phyloP scores from a whole-genome alignment of 2,329 filamentous ascomycete genomes.

The Aspergillus arachidicola region DNA sequence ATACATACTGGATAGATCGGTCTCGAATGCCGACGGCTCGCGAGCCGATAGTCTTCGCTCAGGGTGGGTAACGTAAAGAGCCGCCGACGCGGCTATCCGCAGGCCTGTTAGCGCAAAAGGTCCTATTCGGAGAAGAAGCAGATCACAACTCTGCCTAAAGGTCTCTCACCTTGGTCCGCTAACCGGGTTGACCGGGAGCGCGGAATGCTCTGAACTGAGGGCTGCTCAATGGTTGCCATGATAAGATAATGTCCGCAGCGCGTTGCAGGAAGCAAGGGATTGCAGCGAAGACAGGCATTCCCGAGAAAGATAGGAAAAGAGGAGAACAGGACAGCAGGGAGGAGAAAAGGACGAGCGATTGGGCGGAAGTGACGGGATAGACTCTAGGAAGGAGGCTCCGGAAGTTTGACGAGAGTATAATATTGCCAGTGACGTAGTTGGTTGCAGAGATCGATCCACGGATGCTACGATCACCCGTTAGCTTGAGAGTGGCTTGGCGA shows the following conservation, averaged over 20 bases:
- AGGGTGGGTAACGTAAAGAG: slow-evolving; percentile 57
- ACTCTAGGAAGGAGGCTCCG: slow-evolving; percentile 21
- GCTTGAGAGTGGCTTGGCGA: slow-evolving; percentile 7
- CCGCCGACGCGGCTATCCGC: slow-evolving; percentile 60
- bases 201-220: slow-evolving; percentile 17
- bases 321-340: slow-evolving; percentile 9
- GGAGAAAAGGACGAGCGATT: slow-evolving; percentile 9
- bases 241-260: slow-evolving; percentile 17
- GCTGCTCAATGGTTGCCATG: slow-evolving; percentile 37
- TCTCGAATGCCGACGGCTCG: slow-evolving; percentile 22
- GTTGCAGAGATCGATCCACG: slow-evolving; percentile 27
- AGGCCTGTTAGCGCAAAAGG: slow-evolving; percentile 5
- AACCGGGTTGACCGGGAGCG: slow-evolving; percentile 31
- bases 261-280: slow-evolving; percentile 12
- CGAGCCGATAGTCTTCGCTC: slow-evolving; percentile 35
- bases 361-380: slow-evolving; percentile 11
- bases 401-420: slow-evolving; percentile 26
- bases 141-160: slow-evolving; percentile 6
- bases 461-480: slow-evolving; percentile 15
- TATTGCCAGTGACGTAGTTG: slow-evolving; percentile 35
- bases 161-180: slow-evolving; percentile 38
- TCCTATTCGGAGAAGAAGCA: neutral
- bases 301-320: slow-evolving; percentile 11
- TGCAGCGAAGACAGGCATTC: slow-evolving; percentile 22
- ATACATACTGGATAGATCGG: slow-evolving; percentile 28